Evolutionary conservation across 352 stramenopile genomes (phyloP).

Genomic region (Aphanomyces stellatus): DNA sequence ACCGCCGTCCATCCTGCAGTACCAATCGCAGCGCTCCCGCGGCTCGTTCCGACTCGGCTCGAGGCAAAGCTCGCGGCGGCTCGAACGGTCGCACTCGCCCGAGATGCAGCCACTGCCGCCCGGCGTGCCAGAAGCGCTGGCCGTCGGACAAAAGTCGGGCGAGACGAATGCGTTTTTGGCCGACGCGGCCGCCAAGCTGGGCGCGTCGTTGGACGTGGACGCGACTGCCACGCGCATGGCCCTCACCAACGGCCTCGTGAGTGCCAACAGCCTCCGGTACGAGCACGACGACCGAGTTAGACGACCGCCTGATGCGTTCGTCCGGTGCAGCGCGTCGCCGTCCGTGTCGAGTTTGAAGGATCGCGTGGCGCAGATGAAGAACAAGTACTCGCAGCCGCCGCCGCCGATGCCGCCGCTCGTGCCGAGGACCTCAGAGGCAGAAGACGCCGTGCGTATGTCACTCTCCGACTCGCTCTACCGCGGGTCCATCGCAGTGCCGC

Average conservation of each 20-base stretch:
- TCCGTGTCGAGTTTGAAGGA: conserved; percentile 45
- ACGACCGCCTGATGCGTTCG: too few species aligned
- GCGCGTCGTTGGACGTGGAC: conserved; percentile 48
- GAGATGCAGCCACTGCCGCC: conserved; percentile 29
- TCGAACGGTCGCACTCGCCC: conserved; percentile 29
- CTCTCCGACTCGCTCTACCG: conserved; percentile 55
- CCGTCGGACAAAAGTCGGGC: conserved; percentile 58
- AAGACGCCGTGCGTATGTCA: conserved; percentile 1
- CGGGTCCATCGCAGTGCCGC: conserved; percentile 42
- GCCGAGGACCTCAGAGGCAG: too few species aligned
- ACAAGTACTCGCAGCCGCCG: conserved; percentile 62
- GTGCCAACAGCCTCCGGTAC: conserved; percentile 25
- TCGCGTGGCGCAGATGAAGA: conserved; percentile 61
- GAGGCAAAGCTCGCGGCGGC: conserved; percentile 51
- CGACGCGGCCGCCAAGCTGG: conserved; percentile 57
- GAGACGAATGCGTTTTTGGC: conserved; percentile 73
- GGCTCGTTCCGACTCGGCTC: conserved; percentile 57
- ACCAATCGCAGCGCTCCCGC: background rate
- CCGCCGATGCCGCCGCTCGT: background rate
- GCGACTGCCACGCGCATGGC: conserved; percentile 32
- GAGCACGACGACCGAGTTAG: conserved; percentile 29
- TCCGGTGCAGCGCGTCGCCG: conserved; percentile 1
- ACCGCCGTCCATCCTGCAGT: conserved; percentile 20
- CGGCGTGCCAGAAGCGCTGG: conserved; percentile 33
- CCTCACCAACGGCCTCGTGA: conserved; percentile 6